Evolutionary conservation across 2,329 filamentous ascomycete species (phyloP), one percentile per base, ranked within the genome.

Genomic region (Aureobasidium pullulans): DNA sequence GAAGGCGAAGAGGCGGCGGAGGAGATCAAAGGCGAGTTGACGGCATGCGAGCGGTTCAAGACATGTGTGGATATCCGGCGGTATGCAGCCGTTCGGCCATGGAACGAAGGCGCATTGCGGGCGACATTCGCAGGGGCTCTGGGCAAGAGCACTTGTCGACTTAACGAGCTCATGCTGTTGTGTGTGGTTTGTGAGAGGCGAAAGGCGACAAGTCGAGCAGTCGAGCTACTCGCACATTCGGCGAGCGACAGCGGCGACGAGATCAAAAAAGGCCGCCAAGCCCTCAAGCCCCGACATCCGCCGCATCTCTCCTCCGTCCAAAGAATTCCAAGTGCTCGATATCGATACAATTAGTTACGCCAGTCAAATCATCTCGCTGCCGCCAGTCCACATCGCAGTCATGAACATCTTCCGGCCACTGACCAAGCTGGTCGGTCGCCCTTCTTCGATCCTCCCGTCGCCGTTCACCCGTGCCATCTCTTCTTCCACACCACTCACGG

Each of bases 41-140:
- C 10, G 9, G 43, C 40, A 15, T 43, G 15, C 4, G 59, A 48
- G 31, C 48, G 43, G 47, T 59, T 57, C 47, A 54, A 39, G 49
- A 63, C 42, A 43, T 61, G 59, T 32, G 60, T 62, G 57, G 65
- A 72, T 77, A 78, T 72, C 71, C 77, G 73, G 65, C 78, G 72
- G 68, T 79, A 77, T 58, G 77, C 72, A 53, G 76, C 73, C 36
- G 77, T 75, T 65, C 77, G 72, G 66, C 75, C 75, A 66, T 75
- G 75, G 61, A 72, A 71, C 64, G 68, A 69, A 60, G 71, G 66
- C 66, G 71, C 67, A 63, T 70, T 69, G 60, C 71, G 70, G 63
- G 66, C 64, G 65, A 71, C 70, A 62, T 63, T 65, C 65, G 67
- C 66, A 71, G 73, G 70, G 67, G 73, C 73, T 69, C 73, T 70